Base-by-base conservation (phyloP, 139 green algal species). In the Astrephomene gubernaculifera region DNA sequence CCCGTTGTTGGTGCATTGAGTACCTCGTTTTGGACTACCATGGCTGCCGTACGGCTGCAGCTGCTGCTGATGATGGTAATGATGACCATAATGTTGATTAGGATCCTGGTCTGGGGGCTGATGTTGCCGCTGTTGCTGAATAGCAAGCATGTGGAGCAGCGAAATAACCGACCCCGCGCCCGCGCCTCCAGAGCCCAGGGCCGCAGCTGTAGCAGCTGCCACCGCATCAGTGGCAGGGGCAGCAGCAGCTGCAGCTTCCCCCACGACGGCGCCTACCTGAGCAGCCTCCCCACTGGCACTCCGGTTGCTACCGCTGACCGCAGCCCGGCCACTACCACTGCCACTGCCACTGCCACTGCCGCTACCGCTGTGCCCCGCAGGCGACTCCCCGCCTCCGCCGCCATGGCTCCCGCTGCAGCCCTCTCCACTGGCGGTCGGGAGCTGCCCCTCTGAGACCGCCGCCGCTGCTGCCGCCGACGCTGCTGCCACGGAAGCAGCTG, bases 141-240 rank as follows among this genome's bases (percentile, higher is more conserved):
- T 61, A 2, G 43, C 76, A 0, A 83, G 76, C 76, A 67, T 72
- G 41, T 83, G 76, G 39, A 83, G 76, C 39, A 83, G n/a, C 12
- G 76, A 72, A 3, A 73, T 72, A 7, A 83, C 76, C 1, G 76
- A 83, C 19, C 76, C 64, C 4, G 76, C 61, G n/a, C 76, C 64
- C 4, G 76, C 61, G 14, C 57, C 19, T 5, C 4, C 27, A 24
- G 70, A 3, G 29, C 43, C 29, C 1, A 17, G 14, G 2, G 39
- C 60, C 7, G 29, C 25, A 1, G 4, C 60, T 7, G 41, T 31
- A 1, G 36, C 31, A 27, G 54, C 54, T 29, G 38, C 74, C 8
- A 14, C 36, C 24, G 4, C 73, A 6, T 52, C 33, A 38, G 1
- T 27, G 12, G 5, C 54, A 39, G n/a, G 25, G 25, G 54, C 74